Evolutionary conservation across 1,284 basidiomycete genomes (phyloP).

Genomic region (Afroboletus lepidellus): DNA sequence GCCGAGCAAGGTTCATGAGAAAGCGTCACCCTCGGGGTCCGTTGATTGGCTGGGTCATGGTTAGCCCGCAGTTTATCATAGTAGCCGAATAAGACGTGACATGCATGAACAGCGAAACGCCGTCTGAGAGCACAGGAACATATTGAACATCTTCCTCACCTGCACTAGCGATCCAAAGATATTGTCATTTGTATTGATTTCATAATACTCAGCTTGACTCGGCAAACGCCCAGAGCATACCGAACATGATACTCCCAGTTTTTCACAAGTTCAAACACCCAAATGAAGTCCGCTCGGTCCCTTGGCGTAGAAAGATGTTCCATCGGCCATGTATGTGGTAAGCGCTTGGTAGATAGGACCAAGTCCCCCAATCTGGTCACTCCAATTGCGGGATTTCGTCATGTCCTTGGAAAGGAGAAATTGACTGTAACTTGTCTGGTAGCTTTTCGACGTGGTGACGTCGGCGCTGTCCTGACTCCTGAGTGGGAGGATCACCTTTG

Average conservation of each 20-base stretch:
- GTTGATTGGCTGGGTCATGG: slow-evolving; percentile 4
- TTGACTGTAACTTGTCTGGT: not conserved
- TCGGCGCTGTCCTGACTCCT: not conserved
- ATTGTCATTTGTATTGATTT: no score
- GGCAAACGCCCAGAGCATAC: not conserved
- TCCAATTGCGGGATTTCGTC: not conserved
- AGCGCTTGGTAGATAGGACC: not conserved
- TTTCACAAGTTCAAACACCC: not conserved
- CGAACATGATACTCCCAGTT: not conserved
- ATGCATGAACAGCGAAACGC: not conserved
- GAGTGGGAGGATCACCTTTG: no score
- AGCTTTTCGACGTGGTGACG: not conserved
- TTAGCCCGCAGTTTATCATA: not conserved
- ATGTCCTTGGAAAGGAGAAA: not conserved
- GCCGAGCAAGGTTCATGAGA: not conserved
- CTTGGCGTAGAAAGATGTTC: not conserved
- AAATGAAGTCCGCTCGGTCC: not conserved
- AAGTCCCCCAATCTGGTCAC: not conserved
- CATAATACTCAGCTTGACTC: not conserved
- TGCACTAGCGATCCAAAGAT: not conserved
- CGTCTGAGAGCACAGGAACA: not conserved
- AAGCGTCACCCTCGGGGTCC: not conserved
- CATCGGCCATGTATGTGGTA: not conserved
- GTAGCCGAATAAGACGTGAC: not conserved
- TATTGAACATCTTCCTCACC: not conserved